phyloP scores from a whole-genome alignment of 257 asterid species.

The Ophiorrhiza pumila region DNA sequence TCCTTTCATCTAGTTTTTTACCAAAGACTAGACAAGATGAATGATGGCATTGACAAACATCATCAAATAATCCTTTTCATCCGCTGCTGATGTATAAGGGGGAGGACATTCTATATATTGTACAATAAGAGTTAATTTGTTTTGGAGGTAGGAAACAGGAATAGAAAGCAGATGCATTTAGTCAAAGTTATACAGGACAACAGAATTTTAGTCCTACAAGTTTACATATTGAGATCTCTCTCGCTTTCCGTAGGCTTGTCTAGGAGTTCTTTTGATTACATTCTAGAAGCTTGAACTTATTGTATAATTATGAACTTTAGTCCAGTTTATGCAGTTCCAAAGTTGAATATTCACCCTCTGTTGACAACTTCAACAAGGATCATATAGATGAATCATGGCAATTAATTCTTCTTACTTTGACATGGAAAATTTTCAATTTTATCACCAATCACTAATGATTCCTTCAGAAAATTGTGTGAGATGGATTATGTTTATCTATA shows the following conservation, averaged over 20 bases:
- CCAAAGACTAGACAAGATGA: not conserved
- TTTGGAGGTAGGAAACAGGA: not conserved
- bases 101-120: not conserved
- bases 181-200: not conserved
- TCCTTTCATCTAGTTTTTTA: not conserved
- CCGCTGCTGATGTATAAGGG: not conserved
- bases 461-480: not conserved
- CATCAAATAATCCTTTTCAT: not conserved
- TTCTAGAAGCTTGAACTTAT: not conserved
- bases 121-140: not conserved
- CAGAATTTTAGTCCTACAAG: not conserved
- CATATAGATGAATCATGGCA: not conserved
- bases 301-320: not conserved
- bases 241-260: too few relatives aligned
- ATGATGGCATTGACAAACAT: not conserved
- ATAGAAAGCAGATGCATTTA: too few relatives aligned
- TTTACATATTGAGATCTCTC: not conserved
- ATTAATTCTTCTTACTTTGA: not conserved
- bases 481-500: not conserved
- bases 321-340: not conserved
- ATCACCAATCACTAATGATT: not conserved
- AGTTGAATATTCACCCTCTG: not conserved
- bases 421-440: not conserved
- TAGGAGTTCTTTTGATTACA: not conserved
- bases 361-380: not conserved